Percentiles rank a stretch among this genome's conserved stretches.
Conservation (phyloP, 2,329 filamentous ascomycete species). For the Nigrospora oryzae region DNA sequence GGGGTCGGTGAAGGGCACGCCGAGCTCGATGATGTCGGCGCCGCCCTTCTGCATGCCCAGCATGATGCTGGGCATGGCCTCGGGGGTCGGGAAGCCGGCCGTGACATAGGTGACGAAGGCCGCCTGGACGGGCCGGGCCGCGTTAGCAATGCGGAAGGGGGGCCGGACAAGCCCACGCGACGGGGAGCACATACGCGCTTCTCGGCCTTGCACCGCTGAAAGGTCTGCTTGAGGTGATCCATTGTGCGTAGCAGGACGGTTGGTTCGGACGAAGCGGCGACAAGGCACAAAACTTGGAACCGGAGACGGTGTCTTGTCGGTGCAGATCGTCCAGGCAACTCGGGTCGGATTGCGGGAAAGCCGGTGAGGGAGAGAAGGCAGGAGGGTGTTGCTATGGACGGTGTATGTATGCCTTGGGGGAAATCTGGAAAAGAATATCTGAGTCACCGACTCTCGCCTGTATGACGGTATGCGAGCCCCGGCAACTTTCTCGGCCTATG, state of each 20-base stretch:
- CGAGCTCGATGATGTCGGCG: constrained; percentile 90
- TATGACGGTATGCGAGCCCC: too few species aligned
- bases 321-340: too few species aligned
- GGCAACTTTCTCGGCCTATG: too few species aligned
- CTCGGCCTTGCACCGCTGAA: constrained; percentile 50
- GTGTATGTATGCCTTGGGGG: too few species aligned
- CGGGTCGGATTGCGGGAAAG: too few species aligned
- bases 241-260: not conserved
- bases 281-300: too few species aligned
- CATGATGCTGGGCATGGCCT: constrained; percentile 75
- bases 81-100: constrained; percentile 78
- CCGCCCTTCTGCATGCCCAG: constrained; percentile 89
- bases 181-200: constrained; percentile 36
- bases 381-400: too few species aligned
- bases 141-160: constrained; percentile 4
- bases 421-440: too few species aligned
- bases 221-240: constrained; percentile 43
- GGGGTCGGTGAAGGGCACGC: constrained; percentile 93
- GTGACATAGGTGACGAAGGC: constrained; percentile 96
- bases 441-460: too few species aligned
- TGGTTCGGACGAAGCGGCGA: too few species aligned
- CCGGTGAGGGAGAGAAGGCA: too few species aligned
- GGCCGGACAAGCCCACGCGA: not conserved
- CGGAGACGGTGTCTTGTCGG: too few species aligned
- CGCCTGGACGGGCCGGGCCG: constrained; percentile 37